Base-by-base conservation (phyloP, 2,329 filamentous ascomycete genomes). In the Xylaria sp. region DNA sequence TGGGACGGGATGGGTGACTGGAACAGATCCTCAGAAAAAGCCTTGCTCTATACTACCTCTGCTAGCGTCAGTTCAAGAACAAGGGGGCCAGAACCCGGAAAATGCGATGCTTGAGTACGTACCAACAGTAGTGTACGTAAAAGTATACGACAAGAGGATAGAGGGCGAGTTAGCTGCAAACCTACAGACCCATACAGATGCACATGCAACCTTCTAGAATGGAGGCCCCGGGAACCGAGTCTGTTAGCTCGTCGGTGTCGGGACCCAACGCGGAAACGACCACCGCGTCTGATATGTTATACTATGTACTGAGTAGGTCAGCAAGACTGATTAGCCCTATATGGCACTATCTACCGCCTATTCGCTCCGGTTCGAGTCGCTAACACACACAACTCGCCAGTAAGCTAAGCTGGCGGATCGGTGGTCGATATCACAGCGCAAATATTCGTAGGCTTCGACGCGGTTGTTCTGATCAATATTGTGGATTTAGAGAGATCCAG, bases 191-290 rank as follows among this genome's bases (percentile, higher is more conserved):
- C 55, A 58, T 20, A 41, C 55, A 55, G 20, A 58, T 31, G 56
- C 39, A 41, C 56, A 28, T 58, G 56, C 55, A 28, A 58, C 8
- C 8, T n/a, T 46, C 39, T 25, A 43, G 56, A 46, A 46, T 31
- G 23, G 56, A 58, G 39, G 12, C 12, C 12, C 55, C 39, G 12
- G 23, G 23, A 58, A 39, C 56, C 39, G 56, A 43, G 15, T n/a
- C 28, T 48, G 48, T 52, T 59, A 69, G 46, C 55, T 43, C 33
- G 49, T 48, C 56, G 52, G 67, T 49, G 46, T 43, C 54, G 57
- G 54, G 13, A 28, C 63, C 57, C 36, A 55, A 62, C 52, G 55
- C 54, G 59, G 63, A 63, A 69, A 62, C 36, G 54, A 56, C 54
- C 15, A 18, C 39, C 39, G 52, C 49, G 51, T 46, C 41, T 46